Conservation (phyloP, 345 rosid genomes). For the Pistacia integerrima region DNA sequence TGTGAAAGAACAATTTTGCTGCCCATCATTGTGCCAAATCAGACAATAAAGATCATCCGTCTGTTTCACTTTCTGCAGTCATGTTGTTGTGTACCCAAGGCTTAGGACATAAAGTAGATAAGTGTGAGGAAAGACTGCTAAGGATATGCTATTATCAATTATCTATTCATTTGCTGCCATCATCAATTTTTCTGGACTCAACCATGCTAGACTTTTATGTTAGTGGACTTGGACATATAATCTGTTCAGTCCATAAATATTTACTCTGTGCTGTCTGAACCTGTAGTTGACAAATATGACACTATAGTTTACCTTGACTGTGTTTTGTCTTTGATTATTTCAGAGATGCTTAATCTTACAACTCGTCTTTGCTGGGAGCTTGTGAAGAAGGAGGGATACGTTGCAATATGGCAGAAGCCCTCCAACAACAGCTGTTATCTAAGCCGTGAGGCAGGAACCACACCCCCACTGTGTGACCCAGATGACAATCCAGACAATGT, state of each 20-base stretch:
- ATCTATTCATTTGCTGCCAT: background rate
- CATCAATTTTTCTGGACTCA: background rate
- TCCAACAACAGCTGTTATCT: slow-evolving; percentile 76
- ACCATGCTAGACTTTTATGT: background rate
- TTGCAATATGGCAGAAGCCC: slow-evolving; percentile 96
- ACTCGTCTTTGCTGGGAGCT: slow-evolving; percentile 91
- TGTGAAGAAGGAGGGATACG: slow-evolving; percentile 91
- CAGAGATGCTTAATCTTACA: slow-evolving; percentile 94
- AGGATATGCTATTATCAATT: background rate
- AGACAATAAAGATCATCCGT: background rate
- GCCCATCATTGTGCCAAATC: background rate
- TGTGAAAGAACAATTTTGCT: background rate
- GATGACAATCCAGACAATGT: slow-evolving; percentile 85
- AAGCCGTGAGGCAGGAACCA: slow-evolving; percentile 62
- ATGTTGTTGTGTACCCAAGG: background rate
- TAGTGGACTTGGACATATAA: slow-evolving; percentile 9
- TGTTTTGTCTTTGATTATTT: slow-evolving; percentile 22
- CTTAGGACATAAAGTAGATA: background rate
- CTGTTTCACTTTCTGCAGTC: background rate
- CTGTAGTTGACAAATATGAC: background rate
- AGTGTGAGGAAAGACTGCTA: background rate
- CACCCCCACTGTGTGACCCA: slow-evolving; percentile 73
- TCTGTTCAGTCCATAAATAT: background rate
- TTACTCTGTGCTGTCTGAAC: background rate
- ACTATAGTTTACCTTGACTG: background rate